Evolutionary conservation across 2,329 filamentous ascomycete genomes (phyloP).

Genomic region (Didymella exigua): DNA sequence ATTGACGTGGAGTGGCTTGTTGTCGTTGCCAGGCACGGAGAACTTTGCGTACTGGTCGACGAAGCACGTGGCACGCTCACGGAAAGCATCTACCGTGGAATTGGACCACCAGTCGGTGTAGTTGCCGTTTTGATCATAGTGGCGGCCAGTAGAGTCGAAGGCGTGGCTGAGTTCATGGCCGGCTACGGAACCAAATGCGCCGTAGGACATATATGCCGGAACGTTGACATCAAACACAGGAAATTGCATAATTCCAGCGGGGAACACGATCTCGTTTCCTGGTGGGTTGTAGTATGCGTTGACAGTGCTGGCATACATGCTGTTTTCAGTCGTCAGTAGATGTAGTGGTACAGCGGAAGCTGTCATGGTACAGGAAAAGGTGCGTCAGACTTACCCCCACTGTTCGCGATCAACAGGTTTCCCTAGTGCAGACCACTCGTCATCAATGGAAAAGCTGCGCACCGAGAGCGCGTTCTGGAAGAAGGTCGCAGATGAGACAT

Average conservation of each 20-base stretch:
- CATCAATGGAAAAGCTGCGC: slow-evolving; percentile 54
- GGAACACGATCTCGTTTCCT: slow-evolving; percentile 72
- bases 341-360: slow-evolving; percentile 34
- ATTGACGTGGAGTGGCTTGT: slow-evolving; percentile 65
- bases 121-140: slow-evolving; percentile 69
- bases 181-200: slow-evolving; percentile 69
- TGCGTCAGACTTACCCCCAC: slow-evolving; percentile 51
- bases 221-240: slow-evolving; percentile 68
- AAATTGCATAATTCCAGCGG: slow-evolving; percentile 70
- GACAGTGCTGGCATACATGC: slow-evolving; percentile 41
- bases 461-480: slow-evolving; percentile 64
- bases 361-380: slow-evolving; percentile 51
- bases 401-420: slow-evolving; percentile 65
- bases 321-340: background rate
- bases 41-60: slow-evolving; percentile 70
- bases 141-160: slow-evolving; percentile 69
- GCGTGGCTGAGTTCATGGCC: slow-evolving; percentile 74
- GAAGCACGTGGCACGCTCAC: slow-evolving; percentile 67
- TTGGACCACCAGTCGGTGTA: slow-evolving; percentile 72
- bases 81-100: slow-evolving; percentile 63
- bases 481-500: slow-evolving; percentile 58
- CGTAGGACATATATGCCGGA: slow-evolving; percentile 70
- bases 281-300: slow-evolving; percentile 70
- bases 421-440: slow-evolving; percentile 63
- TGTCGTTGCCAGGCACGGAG: slow-evolving; percentile 62